Evolutionary conservation across 768 basidiomycete genomes (phyloP).

Genomic region (Suillus tomentosus): DNA sequence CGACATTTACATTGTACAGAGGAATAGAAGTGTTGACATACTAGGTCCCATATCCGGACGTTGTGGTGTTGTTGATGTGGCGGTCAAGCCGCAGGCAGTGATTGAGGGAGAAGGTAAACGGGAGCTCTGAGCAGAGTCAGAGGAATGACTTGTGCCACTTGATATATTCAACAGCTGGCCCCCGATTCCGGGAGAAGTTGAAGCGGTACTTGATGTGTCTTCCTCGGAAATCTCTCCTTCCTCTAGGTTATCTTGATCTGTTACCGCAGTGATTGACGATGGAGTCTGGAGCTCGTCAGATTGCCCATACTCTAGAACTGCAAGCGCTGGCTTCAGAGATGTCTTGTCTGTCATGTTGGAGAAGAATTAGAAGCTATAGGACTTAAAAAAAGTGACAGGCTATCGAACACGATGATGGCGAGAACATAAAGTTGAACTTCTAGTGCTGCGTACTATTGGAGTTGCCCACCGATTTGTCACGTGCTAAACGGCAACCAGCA

Average conservation of each 20-base stretch:
- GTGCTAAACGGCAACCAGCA: neutral
- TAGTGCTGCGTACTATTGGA: neutral
- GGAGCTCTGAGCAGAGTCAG: neutral
- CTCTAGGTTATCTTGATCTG: constrained; percentile 16
- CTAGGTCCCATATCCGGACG: constrained; percentile 9
- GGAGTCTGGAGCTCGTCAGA: constrained; percentile 7
- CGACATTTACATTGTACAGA: neutral
- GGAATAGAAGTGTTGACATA: constrained; percentile 7
- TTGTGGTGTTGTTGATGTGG: neutral
- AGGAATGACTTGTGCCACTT: neutral
- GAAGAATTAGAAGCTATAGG: constrained; percentile 1
- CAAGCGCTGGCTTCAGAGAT: neutral
- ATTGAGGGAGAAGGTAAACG: neutral
- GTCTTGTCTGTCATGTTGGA: neutral
- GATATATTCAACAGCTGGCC: neutral
- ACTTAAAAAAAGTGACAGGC: neutral
- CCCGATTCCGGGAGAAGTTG: neutral
- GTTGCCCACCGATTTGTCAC: neutral
- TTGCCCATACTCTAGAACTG: neutral
- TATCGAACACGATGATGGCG: neutral
- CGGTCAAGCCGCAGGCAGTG: neutral
- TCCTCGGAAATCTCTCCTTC: constrained; percentile 27
- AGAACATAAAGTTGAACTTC: neutral
- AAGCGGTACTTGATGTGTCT: constrained; percentile 3
- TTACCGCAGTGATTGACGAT: constrained; percentile 3